A percentile compares a stretch with the other conserved stretches of the same genome.
These are phyloP conservation scores for Agroathelia rolfsii DNA, from an alignment of 1,284 basidiomycete species.

Conservation along the genomic window DNA sequence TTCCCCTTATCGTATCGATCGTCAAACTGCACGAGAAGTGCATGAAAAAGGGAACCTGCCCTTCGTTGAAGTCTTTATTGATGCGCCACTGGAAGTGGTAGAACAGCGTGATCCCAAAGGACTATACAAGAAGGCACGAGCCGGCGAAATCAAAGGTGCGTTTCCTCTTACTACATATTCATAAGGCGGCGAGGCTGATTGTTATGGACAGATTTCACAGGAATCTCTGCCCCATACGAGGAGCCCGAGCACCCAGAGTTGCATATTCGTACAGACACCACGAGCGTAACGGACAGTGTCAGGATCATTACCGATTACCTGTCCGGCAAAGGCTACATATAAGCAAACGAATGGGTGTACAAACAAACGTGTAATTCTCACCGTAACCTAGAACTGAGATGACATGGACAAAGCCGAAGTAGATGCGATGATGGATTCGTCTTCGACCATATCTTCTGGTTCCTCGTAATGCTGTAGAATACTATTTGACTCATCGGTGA, in stretches of 20 bases:
- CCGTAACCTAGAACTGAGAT: constrained; percentile 1
- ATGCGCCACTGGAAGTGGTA: constrained; percentile 59
- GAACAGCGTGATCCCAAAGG: constrained; percentile 72
- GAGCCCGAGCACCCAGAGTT: constrained; percentile 58
- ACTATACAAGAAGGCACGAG: constrained; percentile 68
- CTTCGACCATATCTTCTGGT: too few species aligned
- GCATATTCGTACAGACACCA: constrained; percentile 76
- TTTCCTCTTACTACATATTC: neutral
- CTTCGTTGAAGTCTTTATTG: constrained; percentile 70
- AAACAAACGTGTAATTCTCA: too few species aligned
- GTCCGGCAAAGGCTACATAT: constrained; percentile 47
- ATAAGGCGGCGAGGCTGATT: constrained; percentile 4
- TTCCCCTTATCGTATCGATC: constrained; percentile 65
- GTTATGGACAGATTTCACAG: constrained; percentile 59
- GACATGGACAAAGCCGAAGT: neutral
- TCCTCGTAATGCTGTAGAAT: too few species aligned
- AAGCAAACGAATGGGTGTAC: too few species aligned
- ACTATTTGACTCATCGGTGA: too few species aligned
- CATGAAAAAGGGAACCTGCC: constrained; percentile 46
- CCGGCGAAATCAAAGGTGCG: constrained; percentile 70
- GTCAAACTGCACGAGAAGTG: constrained; percentile 52
- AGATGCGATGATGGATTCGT: constrained; percentile 1
- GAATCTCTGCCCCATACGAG: constrained; percentile 72
- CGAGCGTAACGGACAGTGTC: constrained; percentile 74
- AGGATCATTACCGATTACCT: constrained; percentile 81